Base-by-base conservation (phyloP, 2,329 filamentous ascomycete species). In the Cladophialophora psammophila region DNA sequence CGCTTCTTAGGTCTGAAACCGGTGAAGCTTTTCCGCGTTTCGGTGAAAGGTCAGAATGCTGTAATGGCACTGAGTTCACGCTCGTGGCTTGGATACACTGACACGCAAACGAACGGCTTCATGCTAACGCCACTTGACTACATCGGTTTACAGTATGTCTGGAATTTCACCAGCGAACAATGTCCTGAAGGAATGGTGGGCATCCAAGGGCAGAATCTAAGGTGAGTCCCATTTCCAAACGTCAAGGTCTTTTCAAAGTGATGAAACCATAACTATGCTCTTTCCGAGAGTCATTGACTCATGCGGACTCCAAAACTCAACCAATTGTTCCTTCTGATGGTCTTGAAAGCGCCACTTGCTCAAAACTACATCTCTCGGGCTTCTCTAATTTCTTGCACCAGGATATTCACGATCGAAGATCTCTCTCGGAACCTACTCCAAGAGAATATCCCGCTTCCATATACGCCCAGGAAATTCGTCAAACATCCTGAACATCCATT, bases 291-390 rank as follows among this genome's bases (percentile, higher is more conserved):
- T 78, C 75, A 74, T 69, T 58, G 74, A 76, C 75, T 77, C 59
- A 77, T 83, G 79, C 80, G 83, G 84, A 75, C 73, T 75, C 76
- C 77, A 80, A 78, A 79, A 78, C 78, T 80, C 85, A 66, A 65
- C 89, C 92, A 96, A 96, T 96, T 96, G 93, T 96, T 96, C 93
- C 93, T 96, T 89, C 93, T 96, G 93, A 96, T 68, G 73, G 50
- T 63, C 13, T 45, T 56, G 15, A 62, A 42, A n/a, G 31, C 35
- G 15, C 20, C 15, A 48, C 34, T 31, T n/a, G 20, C 10, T 63
- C 35, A 3, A 58, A 59, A 20, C 1, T 20, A 34, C n/a, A n/a
- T 26, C 10, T 40, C 6, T 50, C 10, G 15, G 15, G 3, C 40
- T 32, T 55, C 55, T 48, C 65, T 69, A 52, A 71, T 64, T 45